Base-by-base conservation (phyloP, 163 green algal genomes). In the Prototheca stagnorum region DNA sequence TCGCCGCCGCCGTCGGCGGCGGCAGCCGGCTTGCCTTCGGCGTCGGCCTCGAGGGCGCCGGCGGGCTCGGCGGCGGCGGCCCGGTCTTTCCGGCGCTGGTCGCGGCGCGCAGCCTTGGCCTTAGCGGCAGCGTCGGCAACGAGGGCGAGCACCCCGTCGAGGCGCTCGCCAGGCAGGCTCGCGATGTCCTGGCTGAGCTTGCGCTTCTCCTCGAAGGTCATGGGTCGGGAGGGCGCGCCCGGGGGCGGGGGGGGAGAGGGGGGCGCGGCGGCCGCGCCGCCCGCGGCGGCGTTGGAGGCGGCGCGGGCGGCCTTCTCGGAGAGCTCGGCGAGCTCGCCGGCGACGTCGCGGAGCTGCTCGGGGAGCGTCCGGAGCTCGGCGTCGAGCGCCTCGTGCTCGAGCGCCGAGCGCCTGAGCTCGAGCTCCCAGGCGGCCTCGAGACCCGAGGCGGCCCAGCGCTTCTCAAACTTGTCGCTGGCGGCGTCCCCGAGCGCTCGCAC, bases 151-250 rank as follows among this genome's bases (percentile, higher is more conserved):
- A 88, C 65, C 3, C 58, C 56, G 24, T 50, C 36, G 24, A 88
- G 56, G 24, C 70, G 68, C 51, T 92, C 81, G 4, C 63, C 68
- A 1, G 67, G 52, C 16, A 92, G 47, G 21, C 47, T 47, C 27
- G 72, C 68, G 19, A 92, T 61, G 26, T 68, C 57, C 3, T 77
- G 62, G 14, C 45, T 73, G 23, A 92, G 66, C 57, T 74, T 72
- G 35, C 81, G 72, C 69, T 92, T 92, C 58, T 92, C 80, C 57
- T 90, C 81, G 56, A 88, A 88, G 5, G 61, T 87, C 81, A 92
- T 88, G 26, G 70, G 63, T 6, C 61, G 61, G 35, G 44, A n/a
- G n/a, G n/a, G n/a, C n/a, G n/a, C n/a, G n/a, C n/a, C n/a, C n/a
- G n/a, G 44, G 0, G 52, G 47, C 2, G 47, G 51, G 4, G 52